Evolutionary conservation across 768 basidiomycete species (phyloP).

Genomic region (Hygrophoropsis aurantiaca): DNA sequence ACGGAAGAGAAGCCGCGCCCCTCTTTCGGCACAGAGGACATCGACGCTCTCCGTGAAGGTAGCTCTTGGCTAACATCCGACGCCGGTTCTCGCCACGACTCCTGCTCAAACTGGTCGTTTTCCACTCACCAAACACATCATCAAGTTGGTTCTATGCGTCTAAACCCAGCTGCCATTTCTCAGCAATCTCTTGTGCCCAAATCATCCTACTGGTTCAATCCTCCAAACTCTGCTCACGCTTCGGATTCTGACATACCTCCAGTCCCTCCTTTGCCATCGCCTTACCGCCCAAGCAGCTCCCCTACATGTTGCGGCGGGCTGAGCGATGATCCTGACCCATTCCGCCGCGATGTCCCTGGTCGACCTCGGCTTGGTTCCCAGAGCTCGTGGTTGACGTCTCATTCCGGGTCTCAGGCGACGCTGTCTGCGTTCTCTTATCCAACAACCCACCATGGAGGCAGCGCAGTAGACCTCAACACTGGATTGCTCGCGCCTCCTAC

Average conservation of each 20-base stretch:
- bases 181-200: conserved; percentile 39
- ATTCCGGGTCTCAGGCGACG: conserved; percentile 54
- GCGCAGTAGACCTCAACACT: conserved; percentile 43
- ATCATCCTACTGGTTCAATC: conserved; percentile 64
- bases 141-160: conserved; percentile 14
- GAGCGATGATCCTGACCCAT: conserved; percentile 58
- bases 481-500: conserved; percentile 36
- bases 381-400: conserved; percentile 73
- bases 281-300: conserved; percentile 47
- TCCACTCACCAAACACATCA: conserved; percentile 62
- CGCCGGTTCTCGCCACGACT: conserved; percentile 51
- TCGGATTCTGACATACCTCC: conserved; percentile 52
- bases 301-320: conserved; percentile 38
- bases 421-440: conserved; percentile 73
- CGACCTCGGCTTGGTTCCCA: conserved; percentile 61
- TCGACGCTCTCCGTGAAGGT: conserved; percentile 72
- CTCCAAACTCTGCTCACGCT: conserved; percentile 40
- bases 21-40: conserved; percentile 69
- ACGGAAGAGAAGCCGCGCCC: conserved; percentile 56
- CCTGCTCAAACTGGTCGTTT: conserved; percentile 71
- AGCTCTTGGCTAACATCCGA: conserved; percentile 81
- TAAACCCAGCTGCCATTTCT: conserved; percentile 25
- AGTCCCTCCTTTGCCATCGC: conserved; percentile 53
- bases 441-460: conserved; percentile 40
- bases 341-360: conserved; percentile 53